phyloP scores from a whole-genome alignment of 2,329 filamentous ascomycete species.

The Xylaria sp. region DNA sequence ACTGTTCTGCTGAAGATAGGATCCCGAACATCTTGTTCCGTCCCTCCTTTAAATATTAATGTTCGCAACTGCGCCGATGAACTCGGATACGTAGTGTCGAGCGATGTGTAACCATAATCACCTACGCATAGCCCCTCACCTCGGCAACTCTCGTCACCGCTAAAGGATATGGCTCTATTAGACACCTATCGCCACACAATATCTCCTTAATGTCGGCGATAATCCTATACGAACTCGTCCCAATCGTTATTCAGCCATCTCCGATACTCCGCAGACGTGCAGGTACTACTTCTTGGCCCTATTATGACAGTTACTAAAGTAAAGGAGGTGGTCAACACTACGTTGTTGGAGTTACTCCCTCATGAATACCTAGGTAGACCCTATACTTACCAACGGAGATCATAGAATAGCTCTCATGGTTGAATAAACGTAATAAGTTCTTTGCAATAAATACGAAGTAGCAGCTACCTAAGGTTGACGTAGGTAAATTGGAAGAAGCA shows the following conservation, averaged over 20 bases:
- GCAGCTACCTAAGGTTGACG: no score
- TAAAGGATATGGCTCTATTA: not conserved
- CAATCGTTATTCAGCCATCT: slow-evolving; percentile 23
- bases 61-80: not conserved
- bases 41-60: slow-evolving; percentile 12
- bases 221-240: not conserved
- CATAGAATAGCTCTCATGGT: no score
- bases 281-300: no score
- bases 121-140: not conserved
- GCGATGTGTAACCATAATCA: not conserved
- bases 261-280: slow-evolving; percentile 15
- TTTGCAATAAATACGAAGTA: no score
- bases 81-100: not conserved
- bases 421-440: no score
- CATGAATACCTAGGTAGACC: no score
- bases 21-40: not conserved
- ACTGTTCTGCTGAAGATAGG: not conserved
- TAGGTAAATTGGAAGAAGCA: no score
- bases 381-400: no score
- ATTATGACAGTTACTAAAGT: no score
- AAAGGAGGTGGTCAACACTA: not conserved
- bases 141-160: not conserved
- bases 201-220: no score
- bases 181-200: no score
- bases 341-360: no score